phyloP scores from a whole-genome alignment of 495 filamentous ascomycete genomes.

The Neohortaea acidophila region DNA sequence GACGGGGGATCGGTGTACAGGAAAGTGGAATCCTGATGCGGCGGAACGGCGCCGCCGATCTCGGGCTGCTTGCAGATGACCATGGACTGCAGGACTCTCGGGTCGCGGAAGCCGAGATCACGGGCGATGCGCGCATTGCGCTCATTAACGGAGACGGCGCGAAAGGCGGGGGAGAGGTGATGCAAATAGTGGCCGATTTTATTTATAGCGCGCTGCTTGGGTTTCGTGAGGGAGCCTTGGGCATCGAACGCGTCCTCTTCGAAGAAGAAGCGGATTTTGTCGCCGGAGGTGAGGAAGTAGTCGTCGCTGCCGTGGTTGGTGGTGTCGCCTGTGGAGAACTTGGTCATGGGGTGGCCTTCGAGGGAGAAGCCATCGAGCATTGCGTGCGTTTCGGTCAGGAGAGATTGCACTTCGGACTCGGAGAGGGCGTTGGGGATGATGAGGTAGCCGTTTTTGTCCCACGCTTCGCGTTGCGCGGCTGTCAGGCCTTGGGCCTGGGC shows the following conservation, averaged over 20 bases:
- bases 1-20: constrained; percentile 80
- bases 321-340: constrained; percentile 68
- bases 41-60: constrained; percentile 74
- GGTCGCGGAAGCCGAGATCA: constrained; percentile 57
- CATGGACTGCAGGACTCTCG: constrained; percentile 79
- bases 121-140: constrained; percentile 51
- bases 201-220: constrained; percentile 74
- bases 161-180: constrained; percentile 55
- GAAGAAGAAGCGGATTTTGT: constrained; percentile 95
- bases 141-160: constrained; percentile 38
- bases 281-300: constrained; percentile 78
- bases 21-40: constrained; percentile 86
- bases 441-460: constrained; percentile 74
- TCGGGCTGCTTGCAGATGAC: constrained; percentile 95
- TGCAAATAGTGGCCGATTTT: constrained; percentile 95
- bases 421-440: constrained; percentile 68
- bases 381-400: constrained; percentile 57
- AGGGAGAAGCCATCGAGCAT: constrained; percentile 65
- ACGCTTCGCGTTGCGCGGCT: constrained; percentile 51
- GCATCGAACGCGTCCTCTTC: constrained; percentile 67
- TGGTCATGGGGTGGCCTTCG: constrained; percentile 73
- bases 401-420: constrained; percentile 41
- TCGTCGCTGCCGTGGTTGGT: constrained; percentile 69
- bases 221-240: constrained; percentile 45
- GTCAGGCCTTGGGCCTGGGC: constrained; percentile 40